Percentiles rank a stretch among this genome's conserved stretches.
phyloP scores from a whole-genome alignment of 1,139 yeast species.

The Kodamaea fungicola region DNA sequence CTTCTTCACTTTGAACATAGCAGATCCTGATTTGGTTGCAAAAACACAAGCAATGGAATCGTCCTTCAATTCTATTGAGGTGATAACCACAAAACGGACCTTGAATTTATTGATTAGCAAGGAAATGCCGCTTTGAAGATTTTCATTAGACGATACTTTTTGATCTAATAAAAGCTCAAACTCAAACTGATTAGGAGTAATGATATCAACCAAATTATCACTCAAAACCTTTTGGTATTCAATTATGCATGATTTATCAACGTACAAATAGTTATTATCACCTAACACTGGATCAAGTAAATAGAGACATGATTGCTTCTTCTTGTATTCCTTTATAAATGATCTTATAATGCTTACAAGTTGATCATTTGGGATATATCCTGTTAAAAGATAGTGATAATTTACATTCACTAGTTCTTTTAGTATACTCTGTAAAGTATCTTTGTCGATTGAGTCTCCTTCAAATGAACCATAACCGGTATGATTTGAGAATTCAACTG shows the following conservation, averaged over 20 bases:
- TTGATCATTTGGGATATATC: conserved; percentile 35
- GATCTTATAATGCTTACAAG: conserved; percentile 21
- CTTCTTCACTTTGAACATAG: conserved; percentile 44
- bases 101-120: conserved; percentile 47
- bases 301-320: conserved; percentile 37
- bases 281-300: conserved; percentile 93
- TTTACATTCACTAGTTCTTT: conserved; percentile 7
- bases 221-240: conserved; percentile 57
- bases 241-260: conserved; percentile 63
- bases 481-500: conserved; percentile 43
- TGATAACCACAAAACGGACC: conserved; percentile 65
- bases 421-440: conserved; percentile 10
- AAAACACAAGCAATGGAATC: conserved; percentile 7
- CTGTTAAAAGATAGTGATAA: conserved; percentile 22
- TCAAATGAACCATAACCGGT: conserved; percentile 44
- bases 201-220: conserved; percentile 54
- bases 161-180: conserved; percentile 66
- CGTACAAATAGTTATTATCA: conserved; percentile 82
- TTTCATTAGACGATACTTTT: conserved; percentile 37
- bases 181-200: conserved; percentile 93
- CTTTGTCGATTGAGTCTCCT: conserved; percentile 19
- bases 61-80: conserved; percentile 38
- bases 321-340: conserved; percentile 11
- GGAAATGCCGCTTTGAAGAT: conserved; percentile 45
- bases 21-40: conserved; percentile 9